Percentiles rank a stretch among this genome's conserved stretches.
Conservation (phyloP, 345 rosid genomes). For the Corchorus capsularis region DNA sequence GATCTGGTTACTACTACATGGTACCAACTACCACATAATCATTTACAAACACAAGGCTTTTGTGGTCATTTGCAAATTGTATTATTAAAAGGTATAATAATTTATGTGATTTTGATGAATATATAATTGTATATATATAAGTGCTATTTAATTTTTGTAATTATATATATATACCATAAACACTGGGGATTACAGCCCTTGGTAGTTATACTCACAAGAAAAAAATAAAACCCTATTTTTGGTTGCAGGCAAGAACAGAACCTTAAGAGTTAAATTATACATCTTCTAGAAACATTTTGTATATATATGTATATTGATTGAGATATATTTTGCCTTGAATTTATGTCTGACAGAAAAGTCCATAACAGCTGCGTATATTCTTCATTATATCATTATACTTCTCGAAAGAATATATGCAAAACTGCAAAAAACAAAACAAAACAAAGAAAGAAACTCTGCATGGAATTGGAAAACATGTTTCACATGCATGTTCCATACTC, state of each 20-base stretch:
- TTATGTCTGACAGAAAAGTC: background rate
- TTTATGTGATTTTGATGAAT: too few relatives aligned
- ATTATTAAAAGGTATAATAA: background rate
- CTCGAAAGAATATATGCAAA: conserved; percentile 1
- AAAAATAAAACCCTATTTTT: too few relatives aligned
- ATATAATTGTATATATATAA: too few relatives aligned
- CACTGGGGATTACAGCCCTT: too few relatives aligned
- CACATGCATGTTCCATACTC: background rate
- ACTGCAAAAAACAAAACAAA: too few relatives aligned
- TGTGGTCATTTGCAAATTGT: background rate
- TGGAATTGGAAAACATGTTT: background rate
- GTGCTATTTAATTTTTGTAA: too few relatives aligned
- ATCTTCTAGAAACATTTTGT: too few relatives aligned
- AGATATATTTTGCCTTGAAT: background rate
- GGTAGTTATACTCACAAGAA: too few relatives aligned
- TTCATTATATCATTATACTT: background rate
- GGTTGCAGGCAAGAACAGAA: too few relatives aligned
- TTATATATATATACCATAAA: too few relatives aligned
- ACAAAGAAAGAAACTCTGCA: background rate
- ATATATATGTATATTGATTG: too few relatives aligned
- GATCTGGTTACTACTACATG: conserved; percentile 5
- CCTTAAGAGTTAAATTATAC: too few relatives aligned
- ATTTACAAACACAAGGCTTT: background rate
- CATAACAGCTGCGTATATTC: background rate
- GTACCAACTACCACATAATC: background rate